phyloP scores from a whole-genome alignment of 345 rosid species.

The Kernera saxatilis region DNA sequence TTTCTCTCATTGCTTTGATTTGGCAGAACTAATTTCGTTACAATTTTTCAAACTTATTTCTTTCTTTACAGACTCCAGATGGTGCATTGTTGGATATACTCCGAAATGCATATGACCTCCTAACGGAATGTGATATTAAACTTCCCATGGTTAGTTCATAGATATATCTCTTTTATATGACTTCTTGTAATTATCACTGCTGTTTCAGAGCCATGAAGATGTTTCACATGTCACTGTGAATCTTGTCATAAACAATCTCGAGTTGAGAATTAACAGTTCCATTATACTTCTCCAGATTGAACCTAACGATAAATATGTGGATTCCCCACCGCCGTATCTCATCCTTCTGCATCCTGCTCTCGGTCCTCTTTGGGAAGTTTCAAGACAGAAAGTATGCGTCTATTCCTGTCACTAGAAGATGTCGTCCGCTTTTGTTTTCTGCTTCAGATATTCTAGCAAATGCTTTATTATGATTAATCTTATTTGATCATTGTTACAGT shows the following conservation, averaged over 20 bases:
- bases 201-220: not conserved
- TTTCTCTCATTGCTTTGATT: not conserved
- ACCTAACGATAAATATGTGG: conserved; percentile 54
- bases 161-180: not conserved
- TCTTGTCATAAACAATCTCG: not conserved
- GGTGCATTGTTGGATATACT: conserved; percentile 82
- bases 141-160: conserved; percentile 60
- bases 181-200: not conserved
- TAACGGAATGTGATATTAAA: conserved; percentile 58
- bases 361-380: conserved; percentile 93
- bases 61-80: conserved; percentile 76
- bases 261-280: not conserved
- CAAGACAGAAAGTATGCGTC: conserved; percentile 64
- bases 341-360: conserved; percentile 92
- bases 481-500: conserved; percentile 38
- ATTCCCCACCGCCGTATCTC: conserved; percentile 78
- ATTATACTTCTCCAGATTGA: conserved; percentile 43
- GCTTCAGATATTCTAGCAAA: not conserved
- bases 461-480: not conserved
- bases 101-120: conserved; percentile 84
- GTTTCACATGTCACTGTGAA: not conserved
- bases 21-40: not conserved
- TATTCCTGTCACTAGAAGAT: not conserved
- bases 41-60: not conserved
- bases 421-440: not conserved